Conservation (phyloP, 805 yeast genomes). For the Cyberlindnera maritima region DNA sequence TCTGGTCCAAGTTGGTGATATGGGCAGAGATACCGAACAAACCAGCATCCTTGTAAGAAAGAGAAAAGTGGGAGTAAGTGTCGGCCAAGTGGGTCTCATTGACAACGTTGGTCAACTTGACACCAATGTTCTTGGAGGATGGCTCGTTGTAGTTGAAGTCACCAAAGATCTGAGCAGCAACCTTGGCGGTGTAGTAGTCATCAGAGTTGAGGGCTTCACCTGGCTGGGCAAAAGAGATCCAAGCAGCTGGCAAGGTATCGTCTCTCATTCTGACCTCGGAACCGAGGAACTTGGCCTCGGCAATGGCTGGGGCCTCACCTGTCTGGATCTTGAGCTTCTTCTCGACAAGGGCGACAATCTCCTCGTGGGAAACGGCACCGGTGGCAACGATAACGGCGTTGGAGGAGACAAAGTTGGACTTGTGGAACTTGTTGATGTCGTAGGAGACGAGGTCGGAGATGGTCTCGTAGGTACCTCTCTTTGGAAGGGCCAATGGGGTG, state of each 20-base stretch:
- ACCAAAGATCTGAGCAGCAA: constrained; percentile 65
- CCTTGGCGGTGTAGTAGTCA: constrained; percentile 67
- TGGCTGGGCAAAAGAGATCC: constrained; percentile 70
- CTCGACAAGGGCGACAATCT: constrained; percentile 64
- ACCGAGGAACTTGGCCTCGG: constrained; percentile 70
- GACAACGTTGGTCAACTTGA: constrained; percentile 68
- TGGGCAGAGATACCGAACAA: constrained; percentile 80
- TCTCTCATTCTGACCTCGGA: constrained; percentile 87
- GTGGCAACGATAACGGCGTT: constrained; percentile 69
- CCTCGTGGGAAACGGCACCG: constrained; percentile 70
- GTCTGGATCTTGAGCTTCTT: constrained; percentile 44
- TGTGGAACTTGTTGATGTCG: constrained; percentile 58
- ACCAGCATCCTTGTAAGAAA: constrained; percentile 73
- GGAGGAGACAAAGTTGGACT: constrained; percentile 55
- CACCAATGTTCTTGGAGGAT: constrained; percentile 55
- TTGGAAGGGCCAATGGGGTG: constrained; percentile 75
- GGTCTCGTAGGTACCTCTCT: constrained; percentile 70
- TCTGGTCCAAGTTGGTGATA: constrained; percentile 52
- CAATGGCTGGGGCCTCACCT: constrained; percentile 48
- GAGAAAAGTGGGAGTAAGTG: constrained; percentile 67
- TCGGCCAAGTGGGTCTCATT: constrained; percentile 73
- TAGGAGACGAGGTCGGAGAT: constrained; percentile 51
- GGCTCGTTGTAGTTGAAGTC: constrained; percentile 54
- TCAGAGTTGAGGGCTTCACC: constrained; percentile 66
- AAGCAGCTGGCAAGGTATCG: constrained; percentile 79